A percentile compares a stretch with the other conserved stretches of the same genome.
These are phyloP conservation scores for Fraxinus albicans DNA, from an alignment of 305 asterid genomes.

Conservation along the genomic window DNA sequence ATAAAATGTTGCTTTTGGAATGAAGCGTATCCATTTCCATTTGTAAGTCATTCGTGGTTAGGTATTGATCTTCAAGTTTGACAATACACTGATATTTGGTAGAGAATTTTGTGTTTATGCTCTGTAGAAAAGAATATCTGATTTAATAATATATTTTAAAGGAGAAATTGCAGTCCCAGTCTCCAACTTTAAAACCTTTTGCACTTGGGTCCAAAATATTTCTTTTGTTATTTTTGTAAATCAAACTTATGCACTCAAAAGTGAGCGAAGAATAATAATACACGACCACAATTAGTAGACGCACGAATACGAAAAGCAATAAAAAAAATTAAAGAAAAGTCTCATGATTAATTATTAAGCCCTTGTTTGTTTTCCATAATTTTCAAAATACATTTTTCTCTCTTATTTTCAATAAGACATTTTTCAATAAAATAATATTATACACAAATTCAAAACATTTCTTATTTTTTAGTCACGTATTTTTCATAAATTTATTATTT, in stretches of 20 bases:
- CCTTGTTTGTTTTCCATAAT: too few relatives aligned
- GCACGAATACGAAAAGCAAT: not conserved
- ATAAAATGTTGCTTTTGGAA: not conserved
- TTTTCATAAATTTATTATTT: too few relatives aligned
- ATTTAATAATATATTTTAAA: not conserved
- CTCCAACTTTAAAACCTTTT: not conserved
- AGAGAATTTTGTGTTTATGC: not conserved
- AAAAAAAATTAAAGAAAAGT: too few relatives aligned
- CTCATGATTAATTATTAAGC: not conserved
- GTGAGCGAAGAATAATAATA: not conserved
- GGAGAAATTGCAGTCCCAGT: not conserved
- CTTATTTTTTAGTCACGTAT: too few relatives aligned
- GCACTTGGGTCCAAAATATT: not conserved
- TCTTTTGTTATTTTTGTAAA: not conserved
- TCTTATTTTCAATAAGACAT: too few relatives aligned
- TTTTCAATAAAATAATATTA: too few relatives aligned
- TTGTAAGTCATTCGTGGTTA: not conserved
- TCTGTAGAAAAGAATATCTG: not conserved
- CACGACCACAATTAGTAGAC: not conserved
- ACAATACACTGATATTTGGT: not conserved
- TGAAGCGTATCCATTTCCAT: not conserved
- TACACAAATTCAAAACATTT: too few relatives aligned
- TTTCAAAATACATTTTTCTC: too few relatives aligned
- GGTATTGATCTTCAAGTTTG: not conserved
- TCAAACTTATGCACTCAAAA: too few relatives aligned